These are phyloP conservation scores for Cytidiella melzeri DNA, from an alignment of 768 basidiomycete genomes.

Conservation along the genomic window DNA sequence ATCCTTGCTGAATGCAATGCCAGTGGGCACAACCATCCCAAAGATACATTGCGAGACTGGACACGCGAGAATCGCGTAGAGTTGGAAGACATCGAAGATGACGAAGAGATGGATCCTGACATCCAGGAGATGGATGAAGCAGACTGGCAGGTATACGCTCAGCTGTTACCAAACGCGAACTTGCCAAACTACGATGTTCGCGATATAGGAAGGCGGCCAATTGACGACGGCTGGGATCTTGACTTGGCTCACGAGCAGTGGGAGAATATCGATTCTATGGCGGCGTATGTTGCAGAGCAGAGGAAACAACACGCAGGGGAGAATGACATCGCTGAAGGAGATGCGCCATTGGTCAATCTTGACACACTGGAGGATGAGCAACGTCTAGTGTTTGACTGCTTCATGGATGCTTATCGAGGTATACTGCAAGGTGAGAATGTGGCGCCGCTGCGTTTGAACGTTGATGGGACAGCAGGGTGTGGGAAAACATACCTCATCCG, in stretches of 20 bases:
- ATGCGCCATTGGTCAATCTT: no score
- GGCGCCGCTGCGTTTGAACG: no score
- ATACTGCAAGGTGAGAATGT: no score
- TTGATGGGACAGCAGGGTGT: no score
- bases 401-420: no score
- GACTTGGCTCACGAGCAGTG: conserved; percentile 6
- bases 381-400: no score
- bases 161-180: conserved; percentile 2
- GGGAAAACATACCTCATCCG: no score
- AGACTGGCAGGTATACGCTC: conserved; percentile 15
- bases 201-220: conserved; percentile 8
- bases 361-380: no score
- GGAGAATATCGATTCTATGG: no score
- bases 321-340: no score
- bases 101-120: conserved; percentile 5
- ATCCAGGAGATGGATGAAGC: conserved; percentile 9
- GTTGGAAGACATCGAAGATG: conserved; percentile 8
- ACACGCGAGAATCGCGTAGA: not conserved
- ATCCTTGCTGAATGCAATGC: not conserved
- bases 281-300: no score
- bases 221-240: conserved; percentile 11
- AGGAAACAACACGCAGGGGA: no score
- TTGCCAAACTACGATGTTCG: conserved; percentile 3
- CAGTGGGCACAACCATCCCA: not conserved
- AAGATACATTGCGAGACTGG: conserved; percentile 1